Percentiles rank a stretch among this genome's conserved stretches.
These are phyloP conservation scores for Termitomyces sp. DNA, from an alignment of 768 basidiomycete genomes.

Conservation along the genomic window DNA sequence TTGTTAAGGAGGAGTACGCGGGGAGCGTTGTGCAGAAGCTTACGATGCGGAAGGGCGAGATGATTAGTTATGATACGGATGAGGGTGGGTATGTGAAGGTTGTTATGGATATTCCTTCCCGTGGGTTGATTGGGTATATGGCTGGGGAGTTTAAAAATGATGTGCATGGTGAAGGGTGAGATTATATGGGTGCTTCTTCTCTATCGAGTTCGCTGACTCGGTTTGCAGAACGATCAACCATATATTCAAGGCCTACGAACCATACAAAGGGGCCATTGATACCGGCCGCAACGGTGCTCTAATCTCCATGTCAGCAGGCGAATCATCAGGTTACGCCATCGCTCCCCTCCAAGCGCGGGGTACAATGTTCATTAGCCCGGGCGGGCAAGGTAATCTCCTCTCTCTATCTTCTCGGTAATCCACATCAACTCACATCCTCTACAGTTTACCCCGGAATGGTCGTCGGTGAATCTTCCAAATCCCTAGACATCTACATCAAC, in stretches of 20 bases:
- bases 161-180: constrained; percentile 46
- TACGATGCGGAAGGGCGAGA: constrained; percentile 47
- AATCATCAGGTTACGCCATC: constrained; percentile 45
- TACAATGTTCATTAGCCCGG: constrained; percentile 40
- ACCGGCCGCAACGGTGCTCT: constrained; percentile 46
- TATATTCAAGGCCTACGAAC: constrained; percentile 47
- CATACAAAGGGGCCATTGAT: constrained; percentile 39
- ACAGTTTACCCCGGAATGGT: constrained; percentile 51
- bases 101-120: constrained; percentile 44
- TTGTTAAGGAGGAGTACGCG: constrained; percentile 45
- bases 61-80: constrained; percentile 42
- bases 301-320: constrained; percentile 44
- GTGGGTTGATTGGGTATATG: constrained; percentile 50
- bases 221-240: constrained; percentile 42
- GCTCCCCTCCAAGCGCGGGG: constrained; percentile 47
- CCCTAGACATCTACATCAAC: constrained; percentile 44
- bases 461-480: constrained; percentile 45
- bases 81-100: constrained; percentile 46
- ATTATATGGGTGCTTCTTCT: neutral
- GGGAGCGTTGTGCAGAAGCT: constrained; percentile 46
- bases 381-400: constrained; percentile 33
- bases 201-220: neutral
- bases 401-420: neutral
- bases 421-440: neutral
- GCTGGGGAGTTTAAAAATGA: constrained; percentile 51